A percentile compares a stretch with the other conserved stretches of the same genome.
Conservation (phyloP, 805 yeast genomes). For the Lachancea sp. region DNA sequence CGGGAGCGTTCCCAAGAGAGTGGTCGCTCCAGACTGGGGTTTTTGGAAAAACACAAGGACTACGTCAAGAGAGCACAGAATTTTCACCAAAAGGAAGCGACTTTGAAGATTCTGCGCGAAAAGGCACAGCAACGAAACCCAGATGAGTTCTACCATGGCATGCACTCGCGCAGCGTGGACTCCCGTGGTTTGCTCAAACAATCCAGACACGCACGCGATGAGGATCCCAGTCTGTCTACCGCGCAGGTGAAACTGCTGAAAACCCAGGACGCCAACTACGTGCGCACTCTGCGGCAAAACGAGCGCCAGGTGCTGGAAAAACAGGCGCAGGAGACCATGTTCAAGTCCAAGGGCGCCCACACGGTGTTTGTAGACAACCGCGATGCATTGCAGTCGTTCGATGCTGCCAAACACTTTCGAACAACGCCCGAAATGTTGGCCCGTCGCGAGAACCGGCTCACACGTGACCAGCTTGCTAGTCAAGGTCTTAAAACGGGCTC, state of each 20-base stretch:
- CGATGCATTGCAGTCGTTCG: constrained; percentile 49
- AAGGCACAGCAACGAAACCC: constrained; percentile 77
- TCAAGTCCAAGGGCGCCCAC: constrained; percentile 64
- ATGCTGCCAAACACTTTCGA: constrained; percentile 58
- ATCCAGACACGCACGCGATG: constrained; percentile 50
- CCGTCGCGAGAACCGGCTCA: constrained; percentile 67
- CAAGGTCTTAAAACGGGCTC: constrained; percentile 3
- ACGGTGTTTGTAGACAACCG: constrained; percentile 75
- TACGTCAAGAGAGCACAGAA: constrained; percentile 66
- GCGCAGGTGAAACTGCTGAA: constrained; percentile 80
- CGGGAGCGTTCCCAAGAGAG: constrained; percentile 85
- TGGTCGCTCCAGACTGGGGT: constrained; percentile 68
- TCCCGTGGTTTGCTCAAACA: constrained; percentile 58
- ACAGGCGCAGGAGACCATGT: constrained; percentile 38
- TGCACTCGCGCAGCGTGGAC: constrained; percentile 68
- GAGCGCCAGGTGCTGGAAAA: constrained; percentile 62
- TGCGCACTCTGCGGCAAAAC: constrained; percentile 65
- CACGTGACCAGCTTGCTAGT: constrained; percentile 46
- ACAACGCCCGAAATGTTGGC: constrained; percentile 60
- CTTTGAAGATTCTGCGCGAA: constrained; percentile 60
- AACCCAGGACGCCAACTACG: constrained; percentile 85
- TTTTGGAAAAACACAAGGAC: constrained; percentile 89
- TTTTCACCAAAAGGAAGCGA: constrained; percentile 51
- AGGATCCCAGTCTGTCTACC: constrained; percentile 42
- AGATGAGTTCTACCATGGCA: constrained; percentile 94